Base-by-base conservation (phyloP, 306 rosid genomes). In the Gastrolobium villosum region DNA sequence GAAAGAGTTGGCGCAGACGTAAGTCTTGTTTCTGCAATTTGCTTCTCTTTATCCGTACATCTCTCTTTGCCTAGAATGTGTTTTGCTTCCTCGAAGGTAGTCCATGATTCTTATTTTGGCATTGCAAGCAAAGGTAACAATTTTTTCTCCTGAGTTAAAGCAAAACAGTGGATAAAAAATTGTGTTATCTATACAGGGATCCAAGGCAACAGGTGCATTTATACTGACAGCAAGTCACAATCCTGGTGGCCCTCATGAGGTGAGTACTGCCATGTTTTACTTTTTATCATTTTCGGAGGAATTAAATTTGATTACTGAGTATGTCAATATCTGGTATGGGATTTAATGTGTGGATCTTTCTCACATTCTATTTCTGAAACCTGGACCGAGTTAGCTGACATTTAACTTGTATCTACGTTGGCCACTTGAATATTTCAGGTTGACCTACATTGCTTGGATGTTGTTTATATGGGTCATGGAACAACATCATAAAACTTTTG, bases 151-250 rank as follows among this genome's bases (percentile, higher is more conserved):
- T 74, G 70, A 75, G 39, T 43, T 40, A 35, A 72, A 65, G 49
- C 60, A 46, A 41, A 46, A 36, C 41, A 50, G 28, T 55, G 45
- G 36, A 50, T 40, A 26, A 72, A 34, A 26, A n/a, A 34, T 54
- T 81, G 36, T 74, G 8, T 83, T 72, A 4, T 86, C 44, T 69
- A 53, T 70, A 70, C 88, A 96, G 99, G 99, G 98, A 74, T 84
- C 98, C 65, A 90, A 52, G 89, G 94, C 99, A 48, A 88, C 94
- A 20, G 99, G 99, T 73, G 97, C 94, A 65, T 96, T 96, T 85
- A 93, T 96, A 80, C 86, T 96, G 94, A 93, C 99, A 6, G 99
- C 99, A 39, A 96, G 99, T 86, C 99, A 96, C 90, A 96, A 96
- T 84, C 99, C 99, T 15, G 99, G 99, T 10, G 99, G 99, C 64